These are phyloP conservation scores for Daldinia sp. DNA, from an alignment of 2,329 filamentous ascomycete genomes.

Conservation along the genomic window DNA sequence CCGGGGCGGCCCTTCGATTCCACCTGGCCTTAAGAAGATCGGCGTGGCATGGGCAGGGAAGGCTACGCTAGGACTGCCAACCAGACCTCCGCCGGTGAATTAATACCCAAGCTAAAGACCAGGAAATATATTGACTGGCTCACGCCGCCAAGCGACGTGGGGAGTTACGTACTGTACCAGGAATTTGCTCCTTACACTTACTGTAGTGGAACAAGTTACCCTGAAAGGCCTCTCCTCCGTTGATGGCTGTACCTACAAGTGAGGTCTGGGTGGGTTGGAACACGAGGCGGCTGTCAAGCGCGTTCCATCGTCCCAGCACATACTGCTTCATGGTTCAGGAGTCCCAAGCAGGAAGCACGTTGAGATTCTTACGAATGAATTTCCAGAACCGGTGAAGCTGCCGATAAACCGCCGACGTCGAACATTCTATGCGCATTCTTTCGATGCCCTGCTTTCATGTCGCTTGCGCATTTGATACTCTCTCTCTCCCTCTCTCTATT, in stretches of 20 bases:
- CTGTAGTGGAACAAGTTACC: constrained; percentile 33
- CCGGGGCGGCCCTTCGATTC: constrained; percentile 36
- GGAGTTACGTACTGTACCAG: constrained; percentile 31
- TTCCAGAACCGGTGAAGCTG: constrained; percentile 31
- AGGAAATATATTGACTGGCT: constrained; percentile 34
- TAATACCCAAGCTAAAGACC: constrained; percentile 34
- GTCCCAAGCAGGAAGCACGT: constrained; percentile 22
- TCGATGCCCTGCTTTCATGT: constrained; percentile 6
- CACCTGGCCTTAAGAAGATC: constrained; percentile 35
- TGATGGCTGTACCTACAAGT: constrained; percentile 33
- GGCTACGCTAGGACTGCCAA: constrained; percentile 34
- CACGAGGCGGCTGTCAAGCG: constrained; percentile 37
- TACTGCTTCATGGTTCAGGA: constrained; percentile 29
- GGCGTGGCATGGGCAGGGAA: constrained; percentile 33
- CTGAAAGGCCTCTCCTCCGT: constrained; percentile 34
- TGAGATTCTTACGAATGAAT: constrained; percentile 31
- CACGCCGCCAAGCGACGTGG: constrained; percentile 29
- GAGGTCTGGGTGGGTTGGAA: constrained; percentile 29
- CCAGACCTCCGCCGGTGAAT: constrained; percentile 32
- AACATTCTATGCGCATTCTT: constrained; percentile 24
- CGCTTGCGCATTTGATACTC: neutral
- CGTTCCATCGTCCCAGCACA: constrained; percentile 36
- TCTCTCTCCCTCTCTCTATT: no score
- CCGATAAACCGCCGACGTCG: constrained; percentile 32
- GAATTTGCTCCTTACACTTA: constrained; percentile 30